Conservation (phyloP, 441 rosid species). For the Hura crepitans region DNA sequence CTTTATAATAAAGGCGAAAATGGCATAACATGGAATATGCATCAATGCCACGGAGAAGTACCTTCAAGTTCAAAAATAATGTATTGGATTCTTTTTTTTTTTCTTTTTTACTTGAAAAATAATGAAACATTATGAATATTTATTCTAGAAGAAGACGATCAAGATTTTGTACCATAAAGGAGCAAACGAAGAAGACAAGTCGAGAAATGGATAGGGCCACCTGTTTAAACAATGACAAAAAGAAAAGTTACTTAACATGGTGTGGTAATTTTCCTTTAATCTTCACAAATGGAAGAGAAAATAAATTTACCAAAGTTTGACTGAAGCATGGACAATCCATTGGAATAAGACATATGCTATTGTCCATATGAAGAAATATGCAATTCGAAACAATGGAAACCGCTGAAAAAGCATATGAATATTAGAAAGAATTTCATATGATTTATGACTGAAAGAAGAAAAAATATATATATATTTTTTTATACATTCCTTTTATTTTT, state of each 20-base stretch:
- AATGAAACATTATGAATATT: background rate
- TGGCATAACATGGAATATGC: constrained; percentile 86
- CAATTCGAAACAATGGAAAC: constrained; percentile 84
- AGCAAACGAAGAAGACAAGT: constrained; percentile 76
- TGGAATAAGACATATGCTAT: constrained; percentile 68
- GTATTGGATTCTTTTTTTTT: too few relatives aligned
- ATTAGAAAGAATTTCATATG: constrained; percentile 13
- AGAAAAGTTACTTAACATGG: background rate
- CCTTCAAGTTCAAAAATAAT: too few relatives aligned
- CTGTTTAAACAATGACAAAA: constrained; percentile 35
- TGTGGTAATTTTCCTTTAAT: too few relatives aligned
- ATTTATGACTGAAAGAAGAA: background rate
- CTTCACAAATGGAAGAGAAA: background rate
- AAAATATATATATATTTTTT: too few relatives aligned
- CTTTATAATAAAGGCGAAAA: constrained; percentile 60
- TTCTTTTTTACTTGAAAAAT: background rate
- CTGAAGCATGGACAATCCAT: constrained; percentile 70
- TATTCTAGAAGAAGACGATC: background rate
- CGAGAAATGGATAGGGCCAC: constrained; percentile 99
- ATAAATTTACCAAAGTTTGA: constrained; percentile 56
- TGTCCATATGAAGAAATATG: constrained; percentile 91
- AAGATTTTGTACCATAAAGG: constrained; percentile 68
- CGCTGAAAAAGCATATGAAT: constrained; percentile 39
- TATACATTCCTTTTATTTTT: too few relatives aligned
- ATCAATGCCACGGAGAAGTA: constrained; percentile 75